Conservation (phyloP, 352 stramenopile species). For the Phytophthora fragariae region DNA sequence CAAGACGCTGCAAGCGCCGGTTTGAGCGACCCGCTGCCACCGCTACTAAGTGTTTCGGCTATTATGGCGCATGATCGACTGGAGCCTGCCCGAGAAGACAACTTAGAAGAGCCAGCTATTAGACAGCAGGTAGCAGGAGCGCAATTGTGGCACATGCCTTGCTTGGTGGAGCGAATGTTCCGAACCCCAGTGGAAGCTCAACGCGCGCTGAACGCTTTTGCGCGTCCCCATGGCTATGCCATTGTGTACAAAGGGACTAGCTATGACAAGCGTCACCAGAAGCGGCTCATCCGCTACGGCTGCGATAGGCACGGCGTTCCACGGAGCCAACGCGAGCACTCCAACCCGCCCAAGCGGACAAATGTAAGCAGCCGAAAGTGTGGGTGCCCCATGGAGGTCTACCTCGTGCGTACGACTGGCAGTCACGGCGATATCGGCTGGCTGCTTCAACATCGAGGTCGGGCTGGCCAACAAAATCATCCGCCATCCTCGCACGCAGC, state of each 20-base stretch:
- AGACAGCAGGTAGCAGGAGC: too few relatives aligned
- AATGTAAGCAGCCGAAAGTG: conserved; percentile 3
- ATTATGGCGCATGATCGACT: too few relatives aligned
- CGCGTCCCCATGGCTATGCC: too few relatives aligned
- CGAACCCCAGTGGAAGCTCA: too few relatives aligned
- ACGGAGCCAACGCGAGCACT: not conserved
- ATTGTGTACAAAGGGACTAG: not conserved
- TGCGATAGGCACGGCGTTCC: not conserved
- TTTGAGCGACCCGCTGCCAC: too few relatives aligned
- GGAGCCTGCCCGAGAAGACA: too few relatives aligned
- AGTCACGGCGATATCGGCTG: not conserved
- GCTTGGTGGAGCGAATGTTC: too few relatives aligned
- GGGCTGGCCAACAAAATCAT: conserved; percentile 6
- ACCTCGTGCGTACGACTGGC: not conserved
- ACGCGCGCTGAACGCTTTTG: too few relatives aligned
- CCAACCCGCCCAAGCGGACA: not conserved
- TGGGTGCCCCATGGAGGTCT: conserved; percentile 16
- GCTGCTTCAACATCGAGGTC: conserved; percentile 8
- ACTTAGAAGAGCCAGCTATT: too few relatives aligned
- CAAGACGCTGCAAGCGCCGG: too few relatives aligned
- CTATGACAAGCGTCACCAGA: not conserved
- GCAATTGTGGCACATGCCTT: too few relatives aligned
- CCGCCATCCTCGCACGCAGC: conserved; percentile 5
- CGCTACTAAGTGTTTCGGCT: too few relatives aligned
- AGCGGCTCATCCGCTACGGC: not conserved